Conservation (phyloP, 345 rosid genomes). For the Brassica juncea region DNA sequence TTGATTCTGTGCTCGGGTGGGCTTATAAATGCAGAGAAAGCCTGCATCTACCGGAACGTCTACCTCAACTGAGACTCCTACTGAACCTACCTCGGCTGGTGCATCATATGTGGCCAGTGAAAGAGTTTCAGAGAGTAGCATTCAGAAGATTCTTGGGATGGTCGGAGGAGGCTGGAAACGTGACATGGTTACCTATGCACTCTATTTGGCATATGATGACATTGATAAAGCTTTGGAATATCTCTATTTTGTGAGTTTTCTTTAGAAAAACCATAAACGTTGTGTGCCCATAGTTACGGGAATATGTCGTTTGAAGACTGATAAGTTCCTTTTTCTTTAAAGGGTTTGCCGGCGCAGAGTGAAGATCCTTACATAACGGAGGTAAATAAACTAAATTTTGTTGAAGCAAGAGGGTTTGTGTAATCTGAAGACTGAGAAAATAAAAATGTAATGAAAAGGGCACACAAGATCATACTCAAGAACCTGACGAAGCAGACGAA, state of each 20-base stretch:
- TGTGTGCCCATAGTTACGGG: not conserved
- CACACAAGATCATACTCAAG: not conserved
- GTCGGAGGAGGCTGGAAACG: not conserved
- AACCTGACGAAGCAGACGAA: not conserved
- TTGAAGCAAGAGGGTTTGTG: not conserved
- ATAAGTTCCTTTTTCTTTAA: not conserved
- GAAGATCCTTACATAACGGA: not conserved
- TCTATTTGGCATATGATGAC: not conserved
- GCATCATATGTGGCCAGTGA: not conserved
- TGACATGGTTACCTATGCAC: not conserved
- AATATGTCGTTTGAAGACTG: not conserved
- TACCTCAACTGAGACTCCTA: not conserved
- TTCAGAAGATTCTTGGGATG: not conserved
- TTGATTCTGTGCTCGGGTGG: not conserved
- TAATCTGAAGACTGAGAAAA: not conserved
- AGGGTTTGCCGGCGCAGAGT: not conserved
- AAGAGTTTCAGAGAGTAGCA: not conserved
- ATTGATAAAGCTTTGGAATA: not conserved
- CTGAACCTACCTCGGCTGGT: not conserved
- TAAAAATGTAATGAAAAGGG: not conserved
- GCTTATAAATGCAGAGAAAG: slow-evolving; percentile 48
- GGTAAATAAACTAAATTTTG: not conserved
- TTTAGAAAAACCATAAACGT: not conserved
- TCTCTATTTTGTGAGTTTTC: not conserved
- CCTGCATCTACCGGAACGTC: slow-evolving; percentile 54